Evolutionary conservation across 2,329 filamentous ascomycete species (phyloP).

Genomic region (Macrophomina pseudophaseolina): DNA sequence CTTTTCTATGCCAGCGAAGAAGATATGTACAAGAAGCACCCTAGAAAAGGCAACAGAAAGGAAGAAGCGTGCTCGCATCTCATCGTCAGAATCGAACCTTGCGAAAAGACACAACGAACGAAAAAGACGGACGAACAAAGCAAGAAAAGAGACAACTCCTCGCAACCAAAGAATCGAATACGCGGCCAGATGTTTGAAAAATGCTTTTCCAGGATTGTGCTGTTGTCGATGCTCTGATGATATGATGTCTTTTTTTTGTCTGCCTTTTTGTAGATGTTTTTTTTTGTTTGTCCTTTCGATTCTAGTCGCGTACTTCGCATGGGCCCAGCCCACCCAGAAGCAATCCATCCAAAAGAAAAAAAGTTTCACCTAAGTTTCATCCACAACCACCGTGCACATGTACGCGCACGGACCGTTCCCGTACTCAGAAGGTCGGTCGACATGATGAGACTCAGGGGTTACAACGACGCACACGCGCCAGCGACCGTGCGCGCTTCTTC

Average conservation of each 20-base stretch:
- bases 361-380: not conserved
- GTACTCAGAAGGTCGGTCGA: not conserved
- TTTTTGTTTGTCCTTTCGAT: not conserved
- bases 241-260: not conserved
- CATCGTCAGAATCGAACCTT: not conserved
- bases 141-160: not conserved
- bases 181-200: not conserved
- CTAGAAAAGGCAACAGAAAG: not conserved
- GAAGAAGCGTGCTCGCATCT: not conserved
- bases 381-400: not conserved
- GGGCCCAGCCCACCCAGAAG: not conserved
- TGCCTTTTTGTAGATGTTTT: not conserved
- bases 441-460: not conserved
- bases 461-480: too few species aligned
- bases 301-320: not conserved
- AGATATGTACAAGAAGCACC: not conserved
- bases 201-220: too few species aligned
- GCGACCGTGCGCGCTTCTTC: not conserved
- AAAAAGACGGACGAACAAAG: not conserved
- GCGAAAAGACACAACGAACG: not conserved
- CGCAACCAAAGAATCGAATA: not conserved
- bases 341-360: too few species aligned
- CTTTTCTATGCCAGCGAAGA: constrained; percentile 2
- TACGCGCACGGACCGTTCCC: not conserved
- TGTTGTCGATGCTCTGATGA: too few species aligned